Conservation (phyloP, 2,329 filamentous ascomycete genomes). For the Colletotrichum incanum region DNA sequence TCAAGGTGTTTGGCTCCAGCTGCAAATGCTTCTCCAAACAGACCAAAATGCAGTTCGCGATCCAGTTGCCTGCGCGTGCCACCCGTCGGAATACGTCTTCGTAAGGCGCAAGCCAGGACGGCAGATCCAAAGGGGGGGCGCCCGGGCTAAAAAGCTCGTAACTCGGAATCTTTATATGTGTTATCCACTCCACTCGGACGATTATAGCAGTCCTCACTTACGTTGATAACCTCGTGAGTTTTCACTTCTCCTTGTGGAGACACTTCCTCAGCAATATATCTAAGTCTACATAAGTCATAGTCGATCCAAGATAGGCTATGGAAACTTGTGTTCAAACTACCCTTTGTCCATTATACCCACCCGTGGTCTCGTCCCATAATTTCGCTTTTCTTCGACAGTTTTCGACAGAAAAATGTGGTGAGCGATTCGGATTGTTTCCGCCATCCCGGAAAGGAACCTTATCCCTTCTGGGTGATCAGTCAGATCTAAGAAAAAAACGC, state of each 20-base stretch:
- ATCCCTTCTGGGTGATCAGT: background rate
- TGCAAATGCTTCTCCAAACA: background rate
- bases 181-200: too few species aligned
- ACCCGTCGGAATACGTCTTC: background rate
- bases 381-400: background rate
- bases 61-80: background rate
- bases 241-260: background rate
- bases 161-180: too few species aligned
- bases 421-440: background rate
- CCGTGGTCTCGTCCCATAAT: background rate
- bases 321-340: too few species aligned
- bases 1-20: background rate
- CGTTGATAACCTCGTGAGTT: constrained; percentile 6
- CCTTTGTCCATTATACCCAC: constrained; percentile 15
- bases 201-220: too few species aligned
- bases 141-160: constrained; percentile 1
- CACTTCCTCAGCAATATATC: constrained; percentile 7
- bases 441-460: background rate
- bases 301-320: too few species aligned
- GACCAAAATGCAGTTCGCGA: background rate
- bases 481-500: constrained; percentile 1
- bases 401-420: constrained; percentile 4
- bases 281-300: too few species aligned
- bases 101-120: background rate
- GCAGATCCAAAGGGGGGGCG: background rate